Conservation (phyloP, 2,329 filamentous ascomycete species). For the Pseudogymnoascus sp. region DNA sequence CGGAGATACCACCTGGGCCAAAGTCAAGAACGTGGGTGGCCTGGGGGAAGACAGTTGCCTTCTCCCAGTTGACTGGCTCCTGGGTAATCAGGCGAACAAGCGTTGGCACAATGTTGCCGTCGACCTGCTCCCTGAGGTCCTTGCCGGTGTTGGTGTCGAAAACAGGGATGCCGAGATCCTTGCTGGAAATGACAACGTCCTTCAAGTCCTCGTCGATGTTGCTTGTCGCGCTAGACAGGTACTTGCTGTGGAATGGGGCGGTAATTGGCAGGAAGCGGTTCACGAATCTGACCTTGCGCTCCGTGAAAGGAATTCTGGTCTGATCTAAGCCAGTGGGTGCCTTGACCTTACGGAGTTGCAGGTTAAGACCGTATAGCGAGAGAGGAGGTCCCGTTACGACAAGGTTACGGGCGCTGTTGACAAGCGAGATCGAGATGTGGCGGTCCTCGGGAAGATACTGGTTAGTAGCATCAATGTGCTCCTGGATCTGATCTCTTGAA, state of each 20-base stretch:
- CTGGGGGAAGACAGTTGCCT: constrained; percentile 79
- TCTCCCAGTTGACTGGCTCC: constrained; percentile 93
- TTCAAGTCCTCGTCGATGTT: constrained; percentile 84
- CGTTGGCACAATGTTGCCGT: constrained; percentile 75
- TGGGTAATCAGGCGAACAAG: constrained; percentile 90
- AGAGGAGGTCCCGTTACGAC: constrained; percentile 95
- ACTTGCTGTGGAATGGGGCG: constrained; percentile 95
- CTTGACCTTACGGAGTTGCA: constrained; percentile 93
- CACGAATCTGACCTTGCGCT: constrained; percentile 92
- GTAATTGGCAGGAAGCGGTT: constrained; percentile 98
- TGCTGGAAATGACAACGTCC: constrained; percentile 67
- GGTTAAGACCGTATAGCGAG: constrained; percentile 90
- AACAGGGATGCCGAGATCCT: constrained; percentile 72
- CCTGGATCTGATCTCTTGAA: constrained; percentile 79
- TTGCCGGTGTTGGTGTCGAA: constrained; percentile 85
- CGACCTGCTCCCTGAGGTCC: constrained; percentile 65
- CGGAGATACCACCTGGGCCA: constrained; percentile 92
- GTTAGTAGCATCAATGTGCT: constrained; percentile 95
- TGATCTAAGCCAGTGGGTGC: constrained; percentile 96
- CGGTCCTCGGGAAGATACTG: constrained; percentile 88
- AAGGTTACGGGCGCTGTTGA: constrained; percentile 95
- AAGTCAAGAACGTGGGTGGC: constrained; percentile 96
- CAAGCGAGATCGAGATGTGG: constrained; percentile 88
- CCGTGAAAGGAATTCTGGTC: constrained; percentile 85
- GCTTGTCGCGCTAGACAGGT: constrained; percentile 73